Conservation (phyloP, 208 protist species). For the Wallacemonas sp. region DNA sequence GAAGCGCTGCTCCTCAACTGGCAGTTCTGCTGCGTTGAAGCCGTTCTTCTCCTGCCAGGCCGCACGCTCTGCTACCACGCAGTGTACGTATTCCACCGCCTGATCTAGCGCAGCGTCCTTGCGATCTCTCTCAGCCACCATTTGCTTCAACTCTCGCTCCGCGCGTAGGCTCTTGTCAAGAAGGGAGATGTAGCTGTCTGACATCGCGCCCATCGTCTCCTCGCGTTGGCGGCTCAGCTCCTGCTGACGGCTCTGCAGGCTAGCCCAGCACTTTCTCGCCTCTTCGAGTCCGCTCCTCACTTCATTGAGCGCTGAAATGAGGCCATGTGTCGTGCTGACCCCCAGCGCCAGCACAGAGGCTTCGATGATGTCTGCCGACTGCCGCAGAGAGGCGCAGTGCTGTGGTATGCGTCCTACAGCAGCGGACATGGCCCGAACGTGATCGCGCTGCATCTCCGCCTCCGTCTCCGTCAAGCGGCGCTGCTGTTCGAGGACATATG, state of each 20-base stretch:
- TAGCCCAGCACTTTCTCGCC: conserved; percentile 35
- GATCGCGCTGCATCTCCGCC: conserved; percentile 27
- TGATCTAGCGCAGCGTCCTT: conserved; percentile 60
- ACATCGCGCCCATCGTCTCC: conserved; percentile 46
- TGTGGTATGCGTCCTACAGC: conserved; percentile 44
- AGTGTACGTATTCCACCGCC: conserved; percentile 65
- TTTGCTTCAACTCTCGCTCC: conserved; percentile 54
- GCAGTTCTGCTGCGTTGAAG: conserved; percentile 61
- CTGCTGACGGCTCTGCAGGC: conserved; percentile 21
- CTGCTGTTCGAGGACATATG: conserved; percentile 49
- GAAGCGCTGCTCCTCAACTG: conserved; percentile 43
- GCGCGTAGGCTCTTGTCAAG: conserved; percentile 44
- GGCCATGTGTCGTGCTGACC: conserved; percentile 49
- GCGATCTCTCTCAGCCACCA: conserved; percentile 51
- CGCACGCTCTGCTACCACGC: conserved; percentile 65
- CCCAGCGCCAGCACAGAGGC: conserved; percentile 72
- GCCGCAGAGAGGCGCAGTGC: conserved; percentile 36
- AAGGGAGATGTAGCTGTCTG: conserved; percentile 43
- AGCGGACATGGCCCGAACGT: conserved; percentile 32
- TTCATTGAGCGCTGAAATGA: conserved; percentile 47
- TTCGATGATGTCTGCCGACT: conserved; percentile 67
- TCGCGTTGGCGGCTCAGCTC: conserved; percentile 49
- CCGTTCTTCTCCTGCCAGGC: conserved; percentile 65
- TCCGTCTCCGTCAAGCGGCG: conserved; percentile 28
- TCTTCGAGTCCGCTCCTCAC: conserved; percentile 46